Percentiles rank a stretch among this genome's conserved stretches.
Evolutionary conservation across 2,329 filamentous ascomycete genomes (phyloP).

Genomic region (Verticillium dahliae): DNA sequence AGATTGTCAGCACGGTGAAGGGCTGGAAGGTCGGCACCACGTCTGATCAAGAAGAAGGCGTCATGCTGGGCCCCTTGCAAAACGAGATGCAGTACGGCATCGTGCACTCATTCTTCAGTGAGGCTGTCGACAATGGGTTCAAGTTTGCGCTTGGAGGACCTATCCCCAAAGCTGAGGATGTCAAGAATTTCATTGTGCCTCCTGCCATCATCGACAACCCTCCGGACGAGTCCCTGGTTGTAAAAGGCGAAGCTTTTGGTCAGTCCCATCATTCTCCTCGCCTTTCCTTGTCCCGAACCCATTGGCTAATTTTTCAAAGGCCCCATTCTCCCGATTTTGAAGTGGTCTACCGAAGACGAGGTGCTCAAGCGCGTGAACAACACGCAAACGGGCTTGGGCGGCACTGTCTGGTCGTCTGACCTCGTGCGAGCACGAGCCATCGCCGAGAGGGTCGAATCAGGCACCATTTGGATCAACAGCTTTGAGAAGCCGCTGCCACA

Average conservation of each 20-base stretch:
- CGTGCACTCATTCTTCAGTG: constrained; percentile 4
- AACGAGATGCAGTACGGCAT: constrained; percentile 49
- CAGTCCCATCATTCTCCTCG: not conserved
- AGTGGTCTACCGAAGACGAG: constrained; percentile 55
- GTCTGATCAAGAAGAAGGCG: constrained; percentile 23
- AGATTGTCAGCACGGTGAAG: constrained; percentile 39
- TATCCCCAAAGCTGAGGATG: not conserved
- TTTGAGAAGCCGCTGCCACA: constrained; percentile 30
- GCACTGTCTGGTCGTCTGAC: constrained; percentile 52
- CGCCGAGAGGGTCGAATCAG: constrained; percentile 47
- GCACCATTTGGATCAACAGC: constrained; percentile 54
- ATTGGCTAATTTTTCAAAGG: constrained; percentile 11
- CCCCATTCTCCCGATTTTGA: constrained; percentile 56
- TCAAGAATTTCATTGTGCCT: constrained; percentile 47
- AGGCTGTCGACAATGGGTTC: constrained; percentile 30
- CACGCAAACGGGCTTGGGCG: constrained; percentile 44
- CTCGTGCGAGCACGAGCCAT: constrained; percentile 22
- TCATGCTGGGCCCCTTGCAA: constrained; percentile 46
- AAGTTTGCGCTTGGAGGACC: constrained; percentile 4
- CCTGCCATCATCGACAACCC: constrained; percentile 57
- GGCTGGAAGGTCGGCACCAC: constrained; percentile 27
- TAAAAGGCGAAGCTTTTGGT: constrained; percentile 42
- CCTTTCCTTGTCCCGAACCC: not conserved
- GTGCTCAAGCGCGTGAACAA: constrained; percentile 50
- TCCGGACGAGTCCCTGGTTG: constrained; percentile 47